These are phyloP conservation scores for Petunia axillaris DNA, from an alignment of 257 asterid genomes.

Conservation along the genomic window DNA sequence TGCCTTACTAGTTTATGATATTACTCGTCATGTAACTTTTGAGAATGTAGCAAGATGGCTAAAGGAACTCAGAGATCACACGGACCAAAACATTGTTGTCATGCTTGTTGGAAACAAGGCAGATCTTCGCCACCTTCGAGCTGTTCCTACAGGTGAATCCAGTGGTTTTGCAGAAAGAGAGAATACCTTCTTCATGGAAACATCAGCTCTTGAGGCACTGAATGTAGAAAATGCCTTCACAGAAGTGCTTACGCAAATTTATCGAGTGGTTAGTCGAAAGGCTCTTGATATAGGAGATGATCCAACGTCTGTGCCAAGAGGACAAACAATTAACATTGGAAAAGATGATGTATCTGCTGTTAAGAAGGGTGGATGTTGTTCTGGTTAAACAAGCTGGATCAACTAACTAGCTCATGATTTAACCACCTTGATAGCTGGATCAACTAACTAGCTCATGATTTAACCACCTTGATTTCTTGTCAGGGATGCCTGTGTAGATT, in stretches of 20 bases:
- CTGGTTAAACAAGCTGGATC: conserved; percentile 42
- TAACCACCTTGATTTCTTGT: background rate
- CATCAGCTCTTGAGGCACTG: conserved; percentile 76
- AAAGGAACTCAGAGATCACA: conserved; percentile 85
- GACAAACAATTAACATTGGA: conserved; percentile 71
- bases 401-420: conserved; percentile 1
- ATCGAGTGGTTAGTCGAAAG: conserved; percentile 66
- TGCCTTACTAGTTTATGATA: conserved; percentile 75
- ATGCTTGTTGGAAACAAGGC: conserved; percentile 91
- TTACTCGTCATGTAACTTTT: conserved; percentile 73
- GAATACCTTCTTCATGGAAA: conserved; percentile 75
- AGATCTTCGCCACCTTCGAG: conserved; percentile 79
- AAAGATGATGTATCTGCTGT: conserved; percentile 79
- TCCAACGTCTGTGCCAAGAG: conserved; percentile 67
- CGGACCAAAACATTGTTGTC: conserved; percentile 71
- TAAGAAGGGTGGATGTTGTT: conserved; percentile 74
- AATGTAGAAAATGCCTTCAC: conserved; percentile 82
- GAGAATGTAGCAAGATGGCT: conserved; percentile 84
- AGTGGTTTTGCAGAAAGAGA: conserved; percentile 67
- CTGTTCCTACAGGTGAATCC: conserved; percentile 61
- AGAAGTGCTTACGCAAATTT: conserved; percentile 74
- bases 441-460: conserved; percentile 8
- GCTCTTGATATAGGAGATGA: conserved; percentile 77
- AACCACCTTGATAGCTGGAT: background rate
- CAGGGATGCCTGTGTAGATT: background rate